Percentiles rank a stretch among this genome's conserved stretches.
Conservation (phyloP, 305 asterid species). For the Solanum hybrid region DNA sequence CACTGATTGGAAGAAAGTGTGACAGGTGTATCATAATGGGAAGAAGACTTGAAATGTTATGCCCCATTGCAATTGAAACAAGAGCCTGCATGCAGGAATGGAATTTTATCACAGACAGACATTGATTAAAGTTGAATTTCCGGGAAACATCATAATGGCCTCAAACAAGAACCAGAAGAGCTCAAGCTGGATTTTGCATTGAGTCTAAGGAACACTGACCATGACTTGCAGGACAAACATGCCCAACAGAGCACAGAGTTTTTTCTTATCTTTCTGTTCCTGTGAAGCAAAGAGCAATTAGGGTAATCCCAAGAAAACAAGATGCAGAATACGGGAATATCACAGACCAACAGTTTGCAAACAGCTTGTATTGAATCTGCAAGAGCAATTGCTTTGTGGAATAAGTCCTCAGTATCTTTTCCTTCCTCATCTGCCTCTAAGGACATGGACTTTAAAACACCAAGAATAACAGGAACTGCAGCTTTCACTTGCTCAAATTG, state of each 20-base stretch:
- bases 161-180: not conserved
- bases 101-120: conserved; percentile 3
- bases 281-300: conserved; percentile 16
- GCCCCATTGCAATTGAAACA: conserved; percentile 43
- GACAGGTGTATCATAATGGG: conserved; percentile 54
- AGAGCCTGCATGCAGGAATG: conserved; percentile 54
- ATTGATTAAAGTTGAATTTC: conserved; percentile 10
- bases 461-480: conserved; percentile 64
- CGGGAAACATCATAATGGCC: not conserved
- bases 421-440: conserved; percentile 43
- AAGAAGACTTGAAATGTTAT: conserved; percentile 28
- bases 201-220: conserved; percentile 43
- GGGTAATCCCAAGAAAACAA: conserved; percentile 2
- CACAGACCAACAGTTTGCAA: conserved; percentile 53
- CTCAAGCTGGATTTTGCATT: conserved; percentile 16
- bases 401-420: conserved; percentile 33
- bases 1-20: conserved; percentile 45
- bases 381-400: conserved; percentile 40
- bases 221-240: conserved; percentile 69
- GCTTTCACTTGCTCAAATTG: conserved; percentile 64
- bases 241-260: conserved; percentile 62
- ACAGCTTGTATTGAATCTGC: conserved; percentile 59
- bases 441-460: conserved; percentile 34
- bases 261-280: conserved; percentile 48
- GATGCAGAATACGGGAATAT: not conserved